These are phyloP conservation scores for Auriscalpium orientale DNA, from an alignment of 768 basidiomycete genomes.

Conservation along the genomic window DNA sequence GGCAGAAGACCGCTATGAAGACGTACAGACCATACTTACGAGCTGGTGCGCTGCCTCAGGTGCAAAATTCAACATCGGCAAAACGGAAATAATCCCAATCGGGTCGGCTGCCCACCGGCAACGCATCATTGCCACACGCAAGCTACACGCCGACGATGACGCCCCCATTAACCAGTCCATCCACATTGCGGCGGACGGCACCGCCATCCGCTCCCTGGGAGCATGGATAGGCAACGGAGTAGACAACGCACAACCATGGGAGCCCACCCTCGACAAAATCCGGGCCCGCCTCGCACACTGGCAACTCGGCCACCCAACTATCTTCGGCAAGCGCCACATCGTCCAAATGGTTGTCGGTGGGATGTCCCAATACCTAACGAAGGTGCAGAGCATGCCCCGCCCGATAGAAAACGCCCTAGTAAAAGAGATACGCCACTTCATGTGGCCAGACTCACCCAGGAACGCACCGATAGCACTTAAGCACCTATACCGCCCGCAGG, in stretches of 20 bases:
- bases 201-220: not conserved
- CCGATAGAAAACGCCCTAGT: not conserved
- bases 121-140: too few relatives aligned
- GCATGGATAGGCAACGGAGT: slow-evolving; percentile 3
- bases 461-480: not conserved
- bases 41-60: too few relatives aligned
- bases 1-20: too few relatives aligned
- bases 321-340: slow-evolving; percentile 14
- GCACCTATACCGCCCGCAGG: not conserved
- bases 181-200: too few relatives aligned
- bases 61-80: too few relatives aligned
- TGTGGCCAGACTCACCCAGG: slow-evolving; percentile 8
- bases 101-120: too few relatives aligned
- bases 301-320: slow-evolving; percentile 3
- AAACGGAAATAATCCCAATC: too few relatives aligned
- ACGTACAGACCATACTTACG: too few relatives aligned
- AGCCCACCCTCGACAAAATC: slow-evolving; percentile 4
- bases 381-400: slow-evolving; percentile 21
- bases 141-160: too few relatives aligned
- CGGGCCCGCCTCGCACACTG: not conserved
- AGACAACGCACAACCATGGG: not conserved
- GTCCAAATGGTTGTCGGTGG: slow-evolving; percentile 18
- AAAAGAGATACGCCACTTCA: slow-evolving; percentile 9
- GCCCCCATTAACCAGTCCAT: too few relatives aligned
- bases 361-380: slow-evolving; percentile 21